Percentiles rank a stretch among this genome's conserved stretches.
Conservation (phyloP, 768 basidiomycete genomes). For the Neoboletus brunneissimus region DNA sequence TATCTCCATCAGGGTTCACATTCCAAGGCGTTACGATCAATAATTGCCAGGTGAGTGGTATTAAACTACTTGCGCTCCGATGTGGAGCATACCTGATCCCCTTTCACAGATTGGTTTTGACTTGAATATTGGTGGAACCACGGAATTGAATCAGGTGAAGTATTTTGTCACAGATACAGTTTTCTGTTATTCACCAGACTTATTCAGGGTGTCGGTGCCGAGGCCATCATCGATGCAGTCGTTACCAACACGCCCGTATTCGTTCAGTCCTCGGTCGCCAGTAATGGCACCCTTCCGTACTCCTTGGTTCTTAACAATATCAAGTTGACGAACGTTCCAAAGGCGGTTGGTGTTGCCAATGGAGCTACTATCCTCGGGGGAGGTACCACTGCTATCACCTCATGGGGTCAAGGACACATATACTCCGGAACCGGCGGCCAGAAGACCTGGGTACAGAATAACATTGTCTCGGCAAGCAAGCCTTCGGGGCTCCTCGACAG, state of each 20-base stretch:
- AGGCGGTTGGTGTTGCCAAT: conserved; percentile 30
- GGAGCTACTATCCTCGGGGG: conserved; percentile 36
- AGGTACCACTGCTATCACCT: conserved; percentile 36
- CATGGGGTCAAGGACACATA: conserved; percentile 76
- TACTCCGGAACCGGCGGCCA: conserved; percentile 51
- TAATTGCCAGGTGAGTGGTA: conserved; percentile 29
- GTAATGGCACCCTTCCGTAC: conserved; percentile 29
- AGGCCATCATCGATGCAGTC: conserved; percentile 45
- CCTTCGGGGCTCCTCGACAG: conserved; percentile 53
- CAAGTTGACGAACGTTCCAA: conserved; percentile 32
- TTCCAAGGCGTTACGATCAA: conserved; percentile 51
- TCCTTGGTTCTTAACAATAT: conserved; percentile 38
- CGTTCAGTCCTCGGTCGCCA: conserved; percentile 36
- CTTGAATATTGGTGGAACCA: conserved; percentile 38
- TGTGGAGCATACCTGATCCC: neutral
- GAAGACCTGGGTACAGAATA: conserved; percentile 48
- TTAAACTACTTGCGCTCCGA: neutral
- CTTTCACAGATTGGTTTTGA: conserved; percentile 43
- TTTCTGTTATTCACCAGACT: neutral
- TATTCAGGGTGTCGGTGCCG: conserved; percentile 40
- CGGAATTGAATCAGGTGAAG: conserved; percentile 32
- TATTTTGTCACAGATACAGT: neutral
- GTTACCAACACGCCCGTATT: conserved; percentile 46
- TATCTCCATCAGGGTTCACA: conserved; percentile 40
- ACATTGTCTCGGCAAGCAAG: conserved; percentile 47